These are phyloP conservation scores for Heliamphora pulchella DNA, from an alignment of 179 eudicot genomes.

Conservation along the genomic window DNA sequence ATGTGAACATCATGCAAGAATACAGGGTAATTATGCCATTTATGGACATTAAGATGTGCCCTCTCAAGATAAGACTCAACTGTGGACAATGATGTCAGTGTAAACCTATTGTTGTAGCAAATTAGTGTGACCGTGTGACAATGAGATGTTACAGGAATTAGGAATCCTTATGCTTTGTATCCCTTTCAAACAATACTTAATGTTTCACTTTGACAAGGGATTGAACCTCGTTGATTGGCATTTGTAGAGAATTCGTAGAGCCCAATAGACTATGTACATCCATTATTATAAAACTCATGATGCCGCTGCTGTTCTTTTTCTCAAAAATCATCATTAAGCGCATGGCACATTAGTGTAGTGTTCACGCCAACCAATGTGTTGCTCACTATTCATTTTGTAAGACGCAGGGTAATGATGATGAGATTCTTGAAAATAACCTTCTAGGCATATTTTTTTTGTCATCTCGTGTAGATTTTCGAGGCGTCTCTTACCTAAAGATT, in stretches of 20 bases:
- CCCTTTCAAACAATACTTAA: background rate
- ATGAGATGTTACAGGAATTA: conserved; percentile 4
- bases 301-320: no score
- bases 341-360: background rate
- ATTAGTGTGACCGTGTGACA: background rate
- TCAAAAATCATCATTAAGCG: no score
- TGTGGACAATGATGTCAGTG: background rate
- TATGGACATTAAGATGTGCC: conserved; percentile 1
- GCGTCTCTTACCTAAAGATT: background rate
- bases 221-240: no score
- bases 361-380: background rate
- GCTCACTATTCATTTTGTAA: background rate
- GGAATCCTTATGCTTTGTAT: background rate
- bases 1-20: no score
- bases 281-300: no score
- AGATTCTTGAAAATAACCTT: background rate
- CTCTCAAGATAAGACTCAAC: background rate
- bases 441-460: background rate
- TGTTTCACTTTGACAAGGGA: no score
- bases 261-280: no score
- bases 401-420: background rate
- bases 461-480: background rate
- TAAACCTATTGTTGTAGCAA: background rate
- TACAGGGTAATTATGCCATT: no score
- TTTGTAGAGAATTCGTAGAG: no score